Base-by-base conservation (phyloP, 1,284 basidiomycete species). In the Malassezia nana region DNA sequence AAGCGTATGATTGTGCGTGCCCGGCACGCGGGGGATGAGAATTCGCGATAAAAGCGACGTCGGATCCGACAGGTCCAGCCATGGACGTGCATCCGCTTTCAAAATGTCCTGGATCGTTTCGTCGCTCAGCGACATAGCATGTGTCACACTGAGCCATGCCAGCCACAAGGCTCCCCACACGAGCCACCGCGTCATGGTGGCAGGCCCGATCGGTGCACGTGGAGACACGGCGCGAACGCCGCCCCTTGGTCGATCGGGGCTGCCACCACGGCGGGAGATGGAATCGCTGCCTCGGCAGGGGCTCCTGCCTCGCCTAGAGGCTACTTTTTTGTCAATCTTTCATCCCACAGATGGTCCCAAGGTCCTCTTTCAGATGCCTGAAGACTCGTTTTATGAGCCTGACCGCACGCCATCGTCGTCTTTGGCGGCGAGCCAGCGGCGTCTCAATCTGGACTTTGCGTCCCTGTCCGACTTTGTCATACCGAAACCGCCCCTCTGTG, bases 381-480 rank as follows among this genome's bases (percentile, higher is more conserved):
- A 92, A 74, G 86, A 83, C 30, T 81, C 86, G 35, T 86, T 91
- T 46, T 18, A 24, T n/a, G 31, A 38, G 18, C 30, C 26, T 7
- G 31, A 15, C 3, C 10, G 20, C 5, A 35, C 38, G 12, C 13
- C 9, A 8, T 18, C 26, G n/a, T 18, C 28, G 1, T 16, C 13
- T 64, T 61, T 46, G 75, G 75, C 62, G 73, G 52, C 31, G 13
- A 18, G 26, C 18, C 54, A 47, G 30, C 43, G 29, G 10, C 28
- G 26, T 10, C 39, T 42, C 15, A 30, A 38, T 28, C 49, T 98
- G 75, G 84, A 89, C 72, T 96, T 95, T 65, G 82, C 84, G 42
- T 84, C 89, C 58, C 84, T 98, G 50, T 87, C 87, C 15, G 90
- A 88, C 75, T 95, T 89, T 78, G 83, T 96, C 42, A 94, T 98